Percentiles rank a stretch among this genome's conserved stretches.
Conservation (phyloP, 352 stramenopile genomes). For the Thalassiosira livingstoniorum region DNA sequence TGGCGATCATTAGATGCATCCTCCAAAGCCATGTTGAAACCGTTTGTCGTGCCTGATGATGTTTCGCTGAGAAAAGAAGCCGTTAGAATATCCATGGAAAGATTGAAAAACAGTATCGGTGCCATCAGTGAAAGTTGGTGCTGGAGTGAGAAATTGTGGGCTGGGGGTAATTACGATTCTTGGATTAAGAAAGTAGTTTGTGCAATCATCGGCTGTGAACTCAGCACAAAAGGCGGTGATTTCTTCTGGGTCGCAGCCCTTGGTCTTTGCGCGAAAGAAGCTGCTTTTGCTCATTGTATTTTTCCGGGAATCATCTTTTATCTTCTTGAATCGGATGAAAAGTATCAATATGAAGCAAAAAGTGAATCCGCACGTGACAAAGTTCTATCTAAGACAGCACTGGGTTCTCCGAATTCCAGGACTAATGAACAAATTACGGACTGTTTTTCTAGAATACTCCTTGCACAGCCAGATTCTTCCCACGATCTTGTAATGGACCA, state of each 20-base stretch:
- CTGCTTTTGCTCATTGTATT: constrained; percentile 70
- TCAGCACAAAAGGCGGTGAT: constrained; percentile 44
- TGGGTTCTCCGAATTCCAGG: constrained; percentile 58
- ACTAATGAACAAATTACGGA: constrained; percentile 64
- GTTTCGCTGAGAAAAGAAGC: constrained; percentile 42
- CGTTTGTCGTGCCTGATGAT: constrained; percentile 51
- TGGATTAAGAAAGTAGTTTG: constrained; percentile 77
- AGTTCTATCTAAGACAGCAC: constrained; percentile 53
- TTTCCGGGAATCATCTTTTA: constrained; percentile 79
- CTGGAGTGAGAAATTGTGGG: constrained; percentile 77
- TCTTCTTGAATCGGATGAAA: constrained; percentile 61
- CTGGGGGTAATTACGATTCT: constrained; percentile 38
- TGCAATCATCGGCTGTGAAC: constrained; percentile 76
- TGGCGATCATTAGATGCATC: constrained; percentile 60
- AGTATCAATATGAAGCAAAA: constrained; percentile 25
- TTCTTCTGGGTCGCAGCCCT: constrained; percentile 71
- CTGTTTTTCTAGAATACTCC: constrained; percentile 66
- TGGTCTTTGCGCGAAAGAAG: constrained; percentile 67
- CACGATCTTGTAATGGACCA: constrained; percentile 9
- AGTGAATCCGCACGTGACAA: constrained; percentile 41
- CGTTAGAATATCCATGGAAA: constrained; percentile 53
- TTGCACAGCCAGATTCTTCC: constrained; percentile 8
- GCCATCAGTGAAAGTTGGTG: constrained; percentile 68
- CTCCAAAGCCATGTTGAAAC: constrained; percentile 41
- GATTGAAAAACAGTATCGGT: constrained; percentile 32